These are phyloP conservation scores for Leccinum disarticulatum DNA, from an alignment of 768 basidiomycete species.

Conservation along the genomic window DNA sequence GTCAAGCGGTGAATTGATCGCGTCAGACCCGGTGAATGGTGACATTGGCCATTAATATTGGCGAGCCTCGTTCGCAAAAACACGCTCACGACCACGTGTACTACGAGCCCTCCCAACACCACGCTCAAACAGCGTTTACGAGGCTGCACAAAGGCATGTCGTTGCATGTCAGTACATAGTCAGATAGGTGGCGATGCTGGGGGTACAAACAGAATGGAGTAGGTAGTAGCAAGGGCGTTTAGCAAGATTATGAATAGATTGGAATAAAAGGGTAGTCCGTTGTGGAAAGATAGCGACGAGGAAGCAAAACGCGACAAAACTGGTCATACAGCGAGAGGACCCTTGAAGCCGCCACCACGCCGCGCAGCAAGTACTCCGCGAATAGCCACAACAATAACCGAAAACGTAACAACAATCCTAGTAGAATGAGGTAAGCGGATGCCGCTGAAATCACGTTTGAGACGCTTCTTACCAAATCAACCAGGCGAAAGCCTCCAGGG, in stretches of 20 bases:
- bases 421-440: neutral
- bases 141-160: neutral
- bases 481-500: constrained; percentile 76
- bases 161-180: neutral
- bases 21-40: neutral
- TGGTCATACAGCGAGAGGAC: constrained; percentile 45
- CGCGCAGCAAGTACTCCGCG: constrained; percentile 59
- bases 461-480: constrained; percentile 54
- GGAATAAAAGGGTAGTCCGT: neutral
- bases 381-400: constrained; percentile 55
- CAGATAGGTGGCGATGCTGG: neutral
- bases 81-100: neutral
- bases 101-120: neutral
- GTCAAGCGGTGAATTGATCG: neutral
- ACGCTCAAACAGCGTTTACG: constrained; percentile 10
- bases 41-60: neutral
- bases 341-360: constrained; percentile 67
- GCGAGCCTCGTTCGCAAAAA: neutral
- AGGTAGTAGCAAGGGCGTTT: constrained; percentile 9
- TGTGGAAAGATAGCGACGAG: constrained; percentile 8
- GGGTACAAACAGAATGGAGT: constrained; percentile 2
- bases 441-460: neutral
- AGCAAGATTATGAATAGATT: constrained; percentile 11
- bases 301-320: neutral
- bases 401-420: constrained; percentile 66